These are phyloP conservation scores for Leucosporidium creatinivorum DNA, from an alignment of 768 basidiomycete species.

Conservation along the genomic window DNA sequence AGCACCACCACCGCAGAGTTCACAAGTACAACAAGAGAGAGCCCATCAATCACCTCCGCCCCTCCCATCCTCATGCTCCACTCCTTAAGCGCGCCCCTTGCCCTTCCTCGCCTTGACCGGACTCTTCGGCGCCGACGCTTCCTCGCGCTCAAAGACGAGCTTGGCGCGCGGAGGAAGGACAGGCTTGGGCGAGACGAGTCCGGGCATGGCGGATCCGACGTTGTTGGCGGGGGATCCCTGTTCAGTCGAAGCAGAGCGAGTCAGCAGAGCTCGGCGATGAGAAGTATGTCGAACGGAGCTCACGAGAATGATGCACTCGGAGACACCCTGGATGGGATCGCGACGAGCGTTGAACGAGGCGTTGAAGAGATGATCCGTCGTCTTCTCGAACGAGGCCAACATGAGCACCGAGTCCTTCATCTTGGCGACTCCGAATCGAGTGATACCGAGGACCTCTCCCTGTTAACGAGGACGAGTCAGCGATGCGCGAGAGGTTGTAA, in stretches of 20 bases:
- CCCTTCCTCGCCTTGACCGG: too few relatives aligned
- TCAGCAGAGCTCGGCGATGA: not conserved
- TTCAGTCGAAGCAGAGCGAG: too few relatives aligned
- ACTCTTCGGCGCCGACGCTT: not conserved
- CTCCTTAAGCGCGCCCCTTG: too few relatives aligned
- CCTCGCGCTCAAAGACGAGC: slow-evolving; percentile 42
- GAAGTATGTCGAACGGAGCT: not conserved
- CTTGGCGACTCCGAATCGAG: slow-evolving; percentile 96
- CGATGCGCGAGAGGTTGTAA: not conserved
- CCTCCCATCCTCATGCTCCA: too few relatives aligned
- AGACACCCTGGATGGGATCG: slow-evolving; percentile 90
- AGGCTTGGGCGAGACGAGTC: slow-evolving; percentile 43
- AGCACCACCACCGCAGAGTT: too few relatives aligned
- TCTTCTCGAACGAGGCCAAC: slow-evolving; percentile 99
- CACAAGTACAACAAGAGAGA: too few relatives aligned
- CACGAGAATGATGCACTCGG: slow-evolving; percentile 97
- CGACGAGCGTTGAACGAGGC: slow-evolving; percentile 93
- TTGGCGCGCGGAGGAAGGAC: slow-evolving; percentile 38
- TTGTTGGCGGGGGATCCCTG: slow-evolving; percentile 36
- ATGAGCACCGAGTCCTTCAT: slow-evolving; percentile 97
- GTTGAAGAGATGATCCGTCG: slow-evolving; percentile 97
- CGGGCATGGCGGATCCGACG: slow-evolving; percentile 40
- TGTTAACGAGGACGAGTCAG: slow-evolving; percentile 38
- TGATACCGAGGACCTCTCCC: slow-evolving; percentile 97
- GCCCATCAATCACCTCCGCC: too few relatives aligned